A percentile compares a stretch with the other conserved stretches of the same genome.
Evolutionary conservation across 2,329 filamentous ascomycete species (phyloP).

Genomic region (Coniochaeta pulveracea): DNA sequence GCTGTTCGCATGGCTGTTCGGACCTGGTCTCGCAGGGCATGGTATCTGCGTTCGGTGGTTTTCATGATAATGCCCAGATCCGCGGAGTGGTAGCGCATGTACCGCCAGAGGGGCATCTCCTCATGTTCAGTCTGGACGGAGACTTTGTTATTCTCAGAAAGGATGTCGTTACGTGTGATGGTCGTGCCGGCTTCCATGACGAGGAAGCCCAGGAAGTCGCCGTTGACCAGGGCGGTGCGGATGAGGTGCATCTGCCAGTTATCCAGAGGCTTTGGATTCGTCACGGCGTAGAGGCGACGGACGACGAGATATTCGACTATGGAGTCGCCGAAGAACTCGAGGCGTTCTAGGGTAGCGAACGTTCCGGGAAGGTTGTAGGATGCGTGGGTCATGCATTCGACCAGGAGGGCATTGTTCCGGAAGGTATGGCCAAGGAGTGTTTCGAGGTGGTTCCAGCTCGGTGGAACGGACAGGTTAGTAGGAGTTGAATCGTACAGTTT

Average conservation of each 20-base stretch:
- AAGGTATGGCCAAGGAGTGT: constrained; percentile 62
- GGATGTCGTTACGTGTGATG: constrained; percentile 14
- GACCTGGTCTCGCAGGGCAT: constrained; percentile 35
- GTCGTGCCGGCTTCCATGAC: constrained; percentile 45
- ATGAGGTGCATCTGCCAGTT: constrained; percentile 61
- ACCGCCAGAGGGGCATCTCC: constrained; percentile 50
- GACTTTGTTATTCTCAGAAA: constrained; percentile 11
- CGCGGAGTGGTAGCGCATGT: constrained; percentile 47
- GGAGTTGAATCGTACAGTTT: constrained; percentile 31
- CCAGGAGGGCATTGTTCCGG: constrained; percentile 51
- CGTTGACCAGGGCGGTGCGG: constrained; percentile 68
- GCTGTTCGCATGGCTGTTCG: constrained; percentile 34
- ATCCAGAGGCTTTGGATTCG: constrained; percentile 20
- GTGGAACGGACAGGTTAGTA: constrained; percentile 21
- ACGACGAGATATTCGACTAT: constrained; percentile 72
- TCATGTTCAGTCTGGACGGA: background rate
- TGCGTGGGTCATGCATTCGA: constrained; percentile 73
- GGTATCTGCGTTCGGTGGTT: constrained; percentile 31
- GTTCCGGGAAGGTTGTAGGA: constrained; percentile 38
- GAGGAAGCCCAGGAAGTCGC: constrained; percentile 66
- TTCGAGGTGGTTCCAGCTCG: constrained; percentile 43
- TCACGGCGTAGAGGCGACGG: constrained; percentile 38
- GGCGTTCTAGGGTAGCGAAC: constrained; percentile 50
- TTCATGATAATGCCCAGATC: constrained; percentile 36
- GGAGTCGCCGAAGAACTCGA: constrained; percentile 83